Conservation (phyloP, 1,139 yeast species). For the Saccharomyces pastorianus region DNA sequence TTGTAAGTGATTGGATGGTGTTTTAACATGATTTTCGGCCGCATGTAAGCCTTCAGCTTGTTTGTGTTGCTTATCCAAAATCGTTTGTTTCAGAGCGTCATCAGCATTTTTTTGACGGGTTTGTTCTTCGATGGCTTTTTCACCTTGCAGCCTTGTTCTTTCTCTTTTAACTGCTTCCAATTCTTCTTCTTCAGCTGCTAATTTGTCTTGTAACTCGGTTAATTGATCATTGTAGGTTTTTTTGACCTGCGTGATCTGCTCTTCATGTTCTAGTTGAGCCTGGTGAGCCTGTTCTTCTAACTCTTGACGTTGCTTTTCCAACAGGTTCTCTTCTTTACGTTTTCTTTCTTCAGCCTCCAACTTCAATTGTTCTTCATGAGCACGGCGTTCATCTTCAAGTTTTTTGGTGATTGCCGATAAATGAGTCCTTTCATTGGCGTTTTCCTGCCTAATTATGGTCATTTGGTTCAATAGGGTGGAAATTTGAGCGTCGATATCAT, state of each 20-base stretch:
- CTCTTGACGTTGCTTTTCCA: conserved; percentile 23
- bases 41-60: conserved; percentile 14
- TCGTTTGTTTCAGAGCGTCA: conserved; percentile 8
- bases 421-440: conserved; percentile 23
- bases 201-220: conserved; percentile 9
- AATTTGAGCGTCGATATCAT: conserved; percentile 21
- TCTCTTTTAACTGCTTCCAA: conserved; percentile 11
- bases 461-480: conserved; percentile 16
- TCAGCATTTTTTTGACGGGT: conserved; percentile 10
- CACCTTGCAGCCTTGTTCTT: conserved; percentile 8
- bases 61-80: conserved; percentile 8
- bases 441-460: conserved; percentile 25
- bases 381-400: conserved; percentile 23
- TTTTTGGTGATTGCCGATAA: conserved; percentile 24
- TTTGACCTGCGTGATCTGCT: conserved; percentile 16
- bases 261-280: conserved; percentile 18
- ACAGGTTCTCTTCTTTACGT: conserved; percentile 19
- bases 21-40: conserved; percentile 3
- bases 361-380: conserved; percentile 22
- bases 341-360: conserved; percentile 24
- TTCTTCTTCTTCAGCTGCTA: conserved; percentile 8
- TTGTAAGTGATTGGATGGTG: neutral
- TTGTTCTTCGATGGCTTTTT: conserved; percentile 14
- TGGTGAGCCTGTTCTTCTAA: conserved; percentile 17
- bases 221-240: conserved; percentile 15